Percentiles rank a stretch among this genome's conserved stretches.
Conservation (phyloP, 202 grass and related monocot species). For the Carex arenaria region DNA sequence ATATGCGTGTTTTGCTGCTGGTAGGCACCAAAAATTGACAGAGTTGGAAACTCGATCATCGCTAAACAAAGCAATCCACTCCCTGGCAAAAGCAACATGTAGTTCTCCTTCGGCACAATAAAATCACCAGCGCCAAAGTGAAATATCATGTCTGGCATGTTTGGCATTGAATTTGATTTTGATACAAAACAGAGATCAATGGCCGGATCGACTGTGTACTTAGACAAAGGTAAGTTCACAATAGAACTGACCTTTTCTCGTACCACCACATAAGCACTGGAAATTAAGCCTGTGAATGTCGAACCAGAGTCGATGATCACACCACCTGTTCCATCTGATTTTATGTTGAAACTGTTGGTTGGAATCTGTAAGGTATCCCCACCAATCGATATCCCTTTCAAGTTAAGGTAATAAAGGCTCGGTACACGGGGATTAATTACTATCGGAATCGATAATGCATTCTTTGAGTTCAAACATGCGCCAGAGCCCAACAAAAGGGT, state of each 20-base stretch:
- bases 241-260: conserved; percentile 30
- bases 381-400: conserved; percentile 23
- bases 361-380: conserved; percentile 12
- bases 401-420: conserved; percentile 18
- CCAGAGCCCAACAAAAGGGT: conserved; percentile 22
- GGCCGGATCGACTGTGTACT: not conserved
- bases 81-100: conserved; percentile 17
- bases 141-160: conserved; percentile 34
- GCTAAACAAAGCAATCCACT: conserved; percentile 22
- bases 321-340: conserved; percentile 15
- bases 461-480: not conserved
- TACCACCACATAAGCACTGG: conserved; percentile 20
- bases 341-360: not conserved
- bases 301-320: conserved; percentile 25
- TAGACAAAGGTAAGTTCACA: conserved; percentile 5
- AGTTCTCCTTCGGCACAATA: conserved; percentile 27
- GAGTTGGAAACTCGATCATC: conserved; percentile 14
- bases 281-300: conserved; percentile 9
- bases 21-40: conserved; percentile 64
- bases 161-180: not conserved
- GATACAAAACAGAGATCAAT: conserved; percentile 41
- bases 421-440: not conserved
- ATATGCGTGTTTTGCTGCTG: conserved; percentile 79
- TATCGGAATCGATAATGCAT: conserved; percentile 6
- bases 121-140: conserved; percentile 35